Evolutionary conservation across 345 rosid species (phyloP).

Genomic region (Erucastrum elatum): DNA sequence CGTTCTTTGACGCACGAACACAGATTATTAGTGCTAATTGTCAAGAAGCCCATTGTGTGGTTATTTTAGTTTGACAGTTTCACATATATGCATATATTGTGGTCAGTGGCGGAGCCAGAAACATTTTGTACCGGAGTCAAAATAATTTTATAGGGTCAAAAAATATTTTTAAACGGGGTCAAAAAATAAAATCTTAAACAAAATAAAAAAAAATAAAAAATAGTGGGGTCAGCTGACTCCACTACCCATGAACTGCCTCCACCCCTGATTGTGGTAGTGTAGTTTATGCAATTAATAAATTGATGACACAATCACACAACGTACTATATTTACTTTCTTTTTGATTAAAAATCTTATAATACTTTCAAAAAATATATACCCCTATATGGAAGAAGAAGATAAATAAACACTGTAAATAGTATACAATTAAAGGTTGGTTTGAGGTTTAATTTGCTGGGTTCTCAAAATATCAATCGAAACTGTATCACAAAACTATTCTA

Average conservation of each 20-base stretch:
- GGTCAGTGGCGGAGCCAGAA: too few relatives aligned
- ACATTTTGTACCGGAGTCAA: too few relatives aligned
- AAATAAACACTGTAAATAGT: background rate
- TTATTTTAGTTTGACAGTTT: too few relatives aligned
- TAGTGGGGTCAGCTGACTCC: too few relatives aligned
- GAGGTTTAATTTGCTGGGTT: background rate
- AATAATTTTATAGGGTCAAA: too few relatives aligned
- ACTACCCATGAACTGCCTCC: too few relatives aligned
- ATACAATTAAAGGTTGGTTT: background rate
- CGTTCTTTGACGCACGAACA: conserved; percentile 30
- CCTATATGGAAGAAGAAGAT: background rate
- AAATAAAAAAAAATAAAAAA: too few relatives aligned
- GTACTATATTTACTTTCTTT: background rate
- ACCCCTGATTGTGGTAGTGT: too few relatives aligned
- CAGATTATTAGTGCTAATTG: conserved; percentile 1
- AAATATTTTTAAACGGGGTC: too few relatives aligned
- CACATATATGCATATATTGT: too few relatives aligned
- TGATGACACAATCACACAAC: background rate
- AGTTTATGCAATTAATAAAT: too few relatives aligned
- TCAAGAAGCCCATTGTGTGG: background rate
- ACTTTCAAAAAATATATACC: background rate
- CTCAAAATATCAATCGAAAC: background rate
- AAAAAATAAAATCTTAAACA: too few relatives aligned
- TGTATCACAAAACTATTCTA: background rate
- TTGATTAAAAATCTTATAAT: background rate